A percentile compares a stretch with the other conserved stretches of the same genome.
Evolutionary conservation across 1,284 basidiomycete genomes (phyloP).

Genomic region (Lentinus polychrous): DNA sequence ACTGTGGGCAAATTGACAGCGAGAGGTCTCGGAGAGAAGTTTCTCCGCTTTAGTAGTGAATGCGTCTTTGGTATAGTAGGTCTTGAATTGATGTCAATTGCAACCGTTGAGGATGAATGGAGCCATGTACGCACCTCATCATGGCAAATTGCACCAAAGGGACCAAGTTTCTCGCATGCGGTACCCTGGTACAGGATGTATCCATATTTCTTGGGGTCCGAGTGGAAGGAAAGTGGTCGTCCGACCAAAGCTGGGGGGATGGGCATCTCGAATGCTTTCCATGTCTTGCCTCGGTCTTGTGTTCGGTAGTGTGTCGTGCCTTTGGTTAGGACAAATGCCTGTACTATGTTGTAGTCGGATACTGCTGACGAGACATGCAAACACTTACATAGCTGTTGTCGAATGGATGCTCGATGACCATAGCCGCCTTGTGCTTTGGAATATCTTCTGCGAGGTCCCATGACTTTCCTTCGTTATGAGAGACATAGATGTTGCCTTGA

Average conservation of each 20-base stretch:
- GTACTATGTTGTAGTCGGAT: neutral
- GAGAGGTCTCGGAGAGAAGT: conserved; percentile 63
- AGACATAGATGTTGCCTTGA: conserved; percentile 68
- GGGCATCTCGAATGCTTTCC: conserved; percentile 75
- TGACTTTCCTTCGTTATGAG: conserved; percentile 83
- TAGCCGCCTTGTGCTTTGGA: conserved; percentile 52
- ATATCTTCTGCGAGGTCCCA: conserved; percentile 68
- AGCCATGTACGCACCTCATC: conserved; percentile 54
- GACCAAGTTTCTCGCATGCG: conserved; percentile 47
- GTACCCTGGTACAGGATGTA: conserved; percentile 85
- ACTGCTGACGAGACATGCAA: neutral
- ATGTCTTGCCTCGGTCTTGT: conserved; percentile 77
- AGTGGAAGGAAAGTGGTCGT: conserved; percentile 79
- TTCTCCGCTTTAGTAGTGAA: conserved; percentile 56
- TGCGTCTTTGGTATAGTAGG: conserved; percentile 81
- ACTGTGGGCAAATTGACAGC: conserved; percentile 85
- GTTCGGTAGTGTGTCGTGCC: conserved; percentile 77
- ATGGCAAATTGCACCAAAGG: conserved; percentile 63
- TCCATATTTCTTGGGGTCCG: conserved; percentile 56
- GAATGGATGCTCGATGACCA: conserved; percentile 86
- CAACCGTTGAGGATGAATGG: neutral
- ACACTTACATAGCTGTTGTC: conserved; percentile 41
- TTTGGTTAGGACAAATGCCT: conserved; percentile 82
- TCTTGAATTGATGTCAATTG: conserved; percentile 33
- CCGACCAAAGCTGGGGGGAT: conserved; percentile 50